phyloP scores from a whole-genome alignment of 2,329 filamentous ascomycete genomes.

The Xylariomycetidae sp. region DNA sequence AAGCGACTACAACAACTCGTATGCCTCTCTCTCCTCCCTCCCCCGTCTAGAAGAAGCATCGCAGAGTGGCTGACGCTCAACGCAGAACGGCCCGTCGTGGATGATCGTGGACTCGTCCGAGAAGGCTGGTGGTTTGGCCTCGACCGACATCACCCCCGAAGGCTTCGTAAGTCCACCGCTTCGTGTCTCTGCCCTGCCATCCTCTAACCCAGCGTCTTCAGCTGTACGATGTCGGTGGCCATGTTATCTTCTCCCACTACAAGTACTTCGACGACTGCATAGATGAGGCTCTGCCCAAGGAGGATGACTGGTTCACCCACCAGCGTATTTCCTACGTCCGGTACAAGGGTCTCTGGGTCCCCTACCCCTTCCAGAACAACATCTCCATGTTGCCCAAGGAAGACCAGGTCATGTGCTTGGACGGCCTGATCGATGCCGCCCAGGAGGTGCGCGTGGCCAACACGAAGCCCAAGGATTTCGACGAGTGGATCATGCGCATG shows the following conservation, averaged over 20 bases:
- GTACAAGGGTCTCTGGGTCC: slow-evolving; percentile 94
- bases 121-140: slow-evolving; percentile 89
- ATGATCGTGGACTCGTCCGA: slow-evolving; percentile 89
- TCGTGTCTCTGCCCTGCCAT: neutral
- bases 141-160: slow-evolving; percentile 90
- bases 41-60: slow-evolving; percentile 17
- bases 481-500: slow-evolving; percentile 95
- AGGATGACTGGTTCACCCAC: slow-evolving; percentile 95
- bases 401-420: slow-evolving; percentile 89
- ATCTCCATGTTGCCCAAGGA: slow-evolving; percentile 97
- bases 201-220: slow-evolving; percentile 33
- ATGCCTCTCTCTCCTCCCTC: slow-evolving; percentile 34
- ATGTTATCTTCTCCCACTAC: slow-evolving; percentile 99
- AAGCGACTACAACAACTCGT: slow-evolving; percentile 98
- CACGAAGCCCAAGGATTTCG: slow-evolving; percentile 93
- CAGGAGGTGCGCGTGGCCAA: slow-evolving; percentile 79
- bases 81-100: slow-evolving; percentile 86
- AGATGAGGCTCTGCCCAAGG: slow-evolving; percentile 89
- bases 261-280: slow-evolving; percentile 99
- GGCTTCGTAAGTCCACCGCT: slow-evolving; percentile 73
- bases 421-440: slow-evolving; percentile 92
- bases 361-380: slow-evolving; percentile 99
- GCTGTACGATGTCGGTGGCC: slow-evolving; percentile 97
- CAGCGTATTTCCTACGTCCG: slow-evolving; percentile 98
- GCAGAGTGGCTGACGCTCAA: slow-evolving; percentile 17